Evolutionary conservation across 108 stramenopile genomes (phyloP), one percentile per base, ranked within the genome.

Genomic region (Pseudonitzschia pungens): DNA sequence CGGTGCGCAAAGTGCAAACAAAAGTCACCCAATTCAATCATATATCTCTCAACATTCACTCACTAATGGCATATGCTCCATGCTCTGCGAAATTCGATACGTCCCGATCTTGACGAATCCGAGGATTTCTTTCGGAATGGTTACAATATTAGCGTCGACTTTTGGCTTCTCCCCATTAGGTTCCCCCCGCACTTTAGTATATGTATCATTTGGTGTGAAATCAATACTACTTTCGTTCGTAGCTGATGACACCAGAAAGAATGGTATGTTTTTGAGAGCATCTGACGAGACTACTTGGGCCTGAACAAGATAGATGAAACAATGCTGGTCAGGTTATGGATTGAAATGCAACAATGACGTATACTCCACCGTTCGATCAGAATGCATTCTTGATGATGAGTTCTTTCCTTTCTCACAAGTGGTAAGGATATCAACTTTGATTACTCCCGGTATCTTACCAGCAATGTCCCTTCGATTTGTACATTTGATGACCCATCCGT

Each of bases 11-110:
- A n/a, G n/a, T n/a, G n/a, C 24, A 36, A 65, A 65, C 33, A 42
- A 11, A 11, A 29, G 12, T 27, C 15, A 36, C 26, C 26, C 32
- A 52, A 65, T 43, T 9, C 42, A 43, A 11, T 43, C 42, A 18
- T 11, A 11, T 21, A 20, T 62, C 60, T 48, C 20, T 62, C 33
- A 3, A 24, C 16, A 18, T 24, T 51, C n/a, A 69, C 82, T 44
- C 72, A 83, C 79, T 48, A 89, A 60, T 44, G 88, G 88, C 89
- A 88, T 85, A 73, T 89, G 86, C 31, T 79, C 70, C 22, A 88
- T 76, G 21, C 79, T 58, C 24, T 76, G 73, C 6, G 65, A 73
- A 20, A 83, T 59, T 10, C 76, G 55, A 69, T 87, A 92, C 9
- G 54, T 73, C 0, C 73, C 78, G 36, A 86, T 48, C 6, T 80